phyloP scores from a whole-genome alignment of 1,284 basidiomycete genomes.

The Cutaneotrichosporon daszewskae region DNA sequence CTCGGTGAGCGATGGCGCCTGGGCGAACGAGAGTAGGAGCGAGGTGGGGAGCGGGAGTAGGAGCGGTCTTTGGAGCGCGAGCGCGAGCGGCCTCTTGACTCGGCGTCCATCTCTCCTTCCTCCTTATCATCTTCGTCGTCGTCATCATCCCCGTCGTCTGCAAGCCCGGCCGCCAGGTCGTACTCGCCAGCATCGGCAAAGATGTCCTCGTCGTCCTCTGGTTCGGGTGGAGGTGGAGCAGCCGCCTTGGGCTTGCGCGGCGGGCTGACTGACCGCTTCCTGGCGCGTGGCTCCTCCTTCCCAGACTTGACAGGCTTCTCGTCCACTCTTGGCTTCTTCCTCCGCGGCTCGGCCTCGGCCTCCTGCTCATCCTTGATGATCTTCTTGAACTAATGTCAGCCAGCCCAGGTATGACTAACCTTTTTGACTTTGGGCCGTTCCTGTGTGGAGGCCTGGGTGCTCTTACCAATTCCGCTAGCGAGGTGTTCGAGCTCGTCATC shows the following conservation, averaged over 20 bases:
- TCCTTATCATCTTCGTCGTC: slow-evolving; percentile 21
- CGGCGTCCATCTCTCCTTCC: slow-evolving; percentile 6
- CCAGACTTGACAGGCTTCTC: not conserved
- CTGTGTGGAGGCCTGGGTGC: slow-evolving; percentile 6
- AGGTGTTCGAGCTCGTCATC: slow-evolving; percentile 67
- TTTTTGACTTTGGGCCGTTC: not conserved
- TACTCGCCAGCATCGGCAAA: slow-evolving; percentile 83
- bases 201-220: slow-evolving; percentile 56
- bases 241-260: not conserved
- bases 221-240: slow-evolving; percentile 4
- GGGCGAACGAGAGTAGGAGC: not conserved
- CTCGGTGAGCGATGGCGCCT: not conserved
- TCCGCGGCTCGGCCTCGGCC: slow-evolving; percentile 8
- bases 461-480: slow-evolving; percentile 2
- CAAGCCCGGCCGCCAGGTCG: slow-evolving; percentile 53
- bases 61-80: slow-evolving; percentile 1
- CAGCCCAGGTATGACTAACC: slow-evolving; percentile 21
- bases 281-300: slow-evolving; percentile 18
- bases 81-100: not conserved
- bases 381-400: slow-evolving; percentile 39
- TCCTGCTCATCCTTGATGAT: slow-evolving; percentile 30
- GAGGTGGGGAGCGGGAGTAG: not conserved
- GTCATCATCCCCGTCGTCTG: slow-evolving; percentile 26
- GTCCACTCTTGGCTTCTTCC: slow-evolving; percentile 1
- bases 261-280: too few species aligned